Base-by-base conservation (phyloP, 805 yeast genomes). In the Suhomyces vadensis region DNA sequence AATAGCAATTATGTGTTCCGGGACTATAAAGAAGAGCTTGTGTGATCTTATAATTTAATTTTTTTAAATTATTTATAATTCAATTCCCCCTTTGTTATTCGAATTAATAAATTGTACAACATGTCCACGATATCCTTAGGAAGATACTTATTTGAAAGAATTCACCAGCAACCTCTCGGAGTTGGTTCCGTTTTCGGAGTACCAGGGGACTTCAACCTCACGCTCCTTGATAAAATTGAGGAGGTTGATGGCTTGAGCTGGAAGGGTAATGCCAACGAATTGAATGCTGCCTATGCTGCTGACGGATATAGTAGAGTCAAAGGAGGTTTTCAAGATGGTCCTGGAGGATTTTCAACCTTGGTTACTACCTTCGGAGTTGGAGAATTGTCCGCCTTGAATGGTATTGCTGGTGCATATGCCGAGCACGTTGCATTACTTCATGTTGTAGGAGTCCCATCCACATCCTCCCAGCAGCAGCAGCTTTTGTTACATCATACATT, bases 261-360 rank as follows among this genome's bases (percentile, higher is more conserved):
- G 96, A 90, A 87, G 40, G 96, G 95, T 58, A 87, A 87, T 65
- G 87, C 94, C 63, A 87, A 88, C 69, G 95, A 87, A 72, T 77
- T 87, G 71, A 88, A 88, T 65, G 94, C 95, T 36, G 87, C 94
- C 33, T 85, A 85, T 56, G 86, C 95, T 42, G 90, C 94, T 37
- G 96, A 87, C 66, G 96, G 95, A 52, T 87, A 87, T 71, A 82
- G 92, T 42, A 74, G 96, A 64, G 74, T 87, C 57, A 87, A 85
- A 68, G 20, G 49, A 23, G 38, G 43, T 4, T 31, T 31, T 16
- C 16, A 13, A 11, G 38, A 40, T 10, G 38, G 43, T 10, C 43
- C 37, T 5, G 43, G 43, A 8, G 51, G 51, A 13, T 43, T 51
- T 19, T 46, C 42, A 1, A 44, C 52, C 23, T 27, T 51, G 45